Evolutionary conservation across 345 rosid species (phyloP), one percentile per base, ranked within the genome.

Genomic region (Boechera divaricarpa): DNA sequence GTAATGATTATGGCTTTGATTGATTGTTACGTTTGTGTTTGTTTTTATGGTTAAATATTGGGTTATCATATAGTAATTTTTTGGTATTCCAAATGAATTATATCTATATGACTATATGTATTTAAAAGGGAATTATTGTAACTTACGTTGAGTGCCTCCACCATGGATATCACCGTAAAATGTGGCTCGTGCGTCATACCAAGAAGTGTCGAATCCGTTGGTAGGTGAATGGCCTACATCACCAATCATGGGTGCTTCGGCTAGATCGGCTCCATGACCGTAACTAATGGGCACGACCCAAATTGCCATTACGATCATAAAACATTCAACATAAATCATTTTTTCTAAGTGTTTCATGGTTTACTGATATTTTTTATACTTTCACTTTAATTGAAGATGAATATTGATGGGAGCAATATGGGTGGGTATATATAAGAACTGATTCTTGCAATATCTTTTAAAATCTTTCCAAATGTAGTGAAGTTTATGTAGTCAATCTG

Each of bases 161-260:
- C 80, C 80, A 54, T 55, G 39, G 6, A 70, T 62, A 57, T 77
- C 80, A 44, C 76, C 80, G 35, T 77, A 77, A 61, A 55, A 77
- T 55, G 76, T 63, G 65, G 80, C 80, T 13, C 59, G 80, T 26
- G 76, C 80, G 4, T 63, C 35, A 35, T 44, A 54, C 80, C 80
- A 77, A 53, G 2, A 1, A 36, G 35, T n/a, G 51, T 45, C 53
- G 31, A 52, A 11, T 68, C 2, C 6, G n/a, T 74, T 48, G 21
- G 52, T 48, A 10, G 45, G 13, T 41, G 45, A 10, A 0, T 11
- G 1, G 5, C 13, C 13, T 41, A 39, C 44, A 39, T 39, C 44
- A 39, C 11, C 44, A 39, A 39, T 39, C 44, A 39, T 39, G 2
- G 52, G 52, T 47, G 52, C 21, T 47, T 47, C 21, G 18, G 51